Base-by-base conservation (phyloP, 164 flowering plant species). In the Dillenia suffruticosa region DNA sequence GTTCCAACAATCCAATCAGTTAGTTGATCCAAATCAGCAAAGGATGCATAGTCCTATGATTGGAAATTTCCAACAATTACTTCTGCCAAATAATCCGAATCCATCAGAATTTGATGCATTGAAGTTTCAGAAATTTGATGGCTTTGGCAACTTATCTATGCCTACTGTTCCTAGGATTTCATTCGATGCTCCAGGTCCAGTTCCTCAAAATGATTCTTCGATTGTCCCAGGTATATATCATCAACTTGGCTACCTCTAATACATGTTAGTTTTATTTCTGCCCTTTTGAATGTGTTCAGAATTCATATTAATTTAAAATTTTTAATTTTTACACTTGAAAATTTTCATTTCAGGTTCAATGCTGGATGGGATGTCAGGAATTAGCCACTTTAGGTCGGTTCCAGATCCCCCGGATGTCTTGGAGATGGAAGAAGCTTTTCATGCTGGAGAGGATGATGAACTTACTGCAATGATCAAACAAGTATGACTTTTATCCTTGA, bases 91-190 rank as follows among this genome's bases (percentile, higher is more conserved):
- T 59, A 9, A 46, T 12, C 44, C n/a, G 56, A 32, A 58, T 0
- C 59, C 52, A 51, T 51, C 51, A 50, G 56, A 55, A 12, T 14
- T 55, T 17, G 49, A 48, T 58, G 49, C 51, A 17, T 17, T 64
- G 32, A 52, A 19, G 51, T 61, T 43, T 62, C 64, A 46, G 49
- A 12, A 45, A 44, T 32, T 32, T 5, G 40, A 32, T 32, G 10
- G 59, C 77, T 14, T 49, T 77, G 44, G 58, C 80, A 9, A 81
- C 82, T 59, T 79, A 76, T 57, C 73, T 84, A 15, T 74, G 40
- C 40, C 40, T 4, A 32, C 40, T 32, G 40, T 5, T 32, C 40
- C 40, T 81, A 15, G 79, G 78, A 10, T 63, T 79, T 0, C 82
- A 81, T 63, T 19, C 74, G 40, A 32, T 5, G 40, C 40, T 4